Evolutionary conservation across 768 basidiomycete genomes (phyloP).

Genomic region (Boletales sp.): DNA sequence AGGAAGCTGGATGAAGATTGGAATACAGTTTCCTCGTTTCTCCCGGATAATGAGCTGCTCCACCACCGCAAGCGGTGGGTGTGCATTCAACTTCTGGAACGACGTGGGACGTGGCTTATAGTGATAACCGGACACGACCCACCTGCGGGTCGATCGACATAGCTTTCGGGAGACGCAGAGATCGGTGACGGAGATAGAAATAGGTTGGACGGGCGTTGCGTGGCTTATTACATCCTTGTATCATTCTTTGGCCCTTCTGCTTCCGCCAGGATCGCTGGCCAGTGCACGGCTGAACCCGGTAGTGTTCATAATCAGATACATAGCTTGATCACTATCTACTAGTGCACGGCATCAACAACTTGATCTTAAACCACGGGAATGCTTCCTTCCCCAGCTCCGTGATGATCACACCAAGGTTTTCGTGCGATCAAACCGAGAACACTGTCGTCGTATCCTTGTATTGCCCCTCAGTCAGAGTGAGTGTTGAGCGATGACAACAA

Average conservation of each 20-base stretch:
- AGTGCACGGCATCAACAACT: too few species aligned
- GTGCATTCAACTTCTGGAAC: constrained; percentile 59
- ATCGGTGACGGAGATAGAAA: neutral
- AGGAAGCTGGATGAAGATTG: constrained; percentile 88
- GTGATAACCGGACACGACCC: constrained; percentile 29
- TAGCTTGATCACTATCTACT: too few species aligned
- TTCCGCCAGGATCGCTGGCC: neutral
- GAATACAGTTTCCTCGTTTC: constrained; percentile 88
- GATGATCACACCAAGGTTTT: constrained; percentile 80
- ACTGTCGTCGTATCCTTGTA: constrained; percentile 60
- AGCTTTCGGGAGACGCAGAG: neutral
- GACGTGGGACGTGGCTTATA: constrained; percentile 52
- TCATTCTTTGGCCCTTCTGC: neutral
- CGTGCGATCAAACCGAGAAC: constrained; percentile 57
- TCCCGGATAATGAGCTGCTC: constrained; percentile 76
- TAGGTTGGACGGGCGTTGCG: neutral
- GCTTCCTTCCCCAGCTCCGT: neutral
- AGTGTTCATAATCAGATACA: too few species aligned
- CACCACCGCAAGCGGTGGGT: constrained; percentile 69
- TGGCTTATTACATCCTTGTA: neutral
- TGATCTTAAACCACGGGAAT: too few species aligned
- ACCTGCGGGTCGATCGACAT: constrained; percentile 51
- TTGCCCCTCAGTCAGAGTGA: constrained; percentile 70
- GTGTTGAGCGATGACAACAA: constrained; percentile 16
- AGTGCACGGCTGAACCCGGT: too few species aligned